These are phyloP conservation scores for Barnettozyma pratensis DNA, from an alignment of 805 yeast species.

Conservation along the genomic window DNA sequence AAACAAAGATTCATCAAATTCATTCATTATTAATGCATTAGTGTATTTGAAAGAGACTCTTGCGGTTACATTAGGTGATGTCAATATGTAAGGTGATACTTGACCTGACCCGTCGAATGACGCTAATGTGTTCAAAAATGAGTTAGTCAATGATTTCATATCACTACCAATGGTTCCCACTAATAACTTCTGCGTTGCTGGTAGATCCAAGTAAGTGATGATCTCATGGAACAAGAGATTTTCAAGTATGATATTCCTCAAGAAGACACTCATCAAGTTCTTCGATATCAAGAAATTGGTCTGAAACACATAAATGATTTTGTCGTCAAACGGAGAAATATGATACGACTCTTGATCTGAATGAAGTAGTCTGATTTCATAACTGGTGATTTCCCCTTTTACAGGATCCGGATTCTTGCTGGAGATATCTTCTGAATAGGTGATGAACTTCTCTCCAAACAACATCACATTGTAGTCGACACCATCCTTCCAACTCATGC, in stretches of 20 bases:
- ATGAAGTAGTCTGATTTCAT: conserved; percentile 2
- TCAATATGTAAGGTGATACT: neutral
- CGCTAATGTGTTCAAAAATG: neutral
- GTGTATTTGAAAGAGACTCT: neutral
- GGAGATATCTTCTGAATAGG: neutral
- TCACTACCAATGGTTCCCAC: neutral
- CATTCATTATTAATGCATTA: neutral
- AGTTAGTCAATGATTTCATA: neutral
- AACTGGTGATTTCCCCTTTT: neutral
- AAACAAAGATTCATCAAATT: neutral
- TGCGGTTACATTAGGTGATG: neutral
- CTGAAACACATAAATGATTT: neutral
- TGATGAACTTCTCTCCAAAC: neutral
- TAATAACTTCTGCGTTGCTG: neutral
- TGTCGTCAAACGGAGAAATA: conserved; percentile 7
- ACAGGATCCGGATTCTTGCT: too few species aligned
- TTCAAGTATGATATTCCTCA: conserved; percentile 2
- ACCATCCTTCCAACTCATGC: neutral
- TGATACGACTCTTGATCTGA: conserved; percentile 2
- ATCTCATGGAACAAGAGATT: conserved; percentile 4
- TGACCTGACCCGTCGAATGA: neutral
- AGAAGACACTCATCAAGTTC: conserved; percentile 1
- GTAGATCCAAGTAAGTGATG: neutral
- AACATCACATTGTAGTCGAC: neutral
- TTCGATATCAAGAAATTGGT: conserved; percentile 5